These are phyloP conservation scores for Phytophthora sansomeana DNA, from an alignment of 352 stramenopile species.

Conservation along the genomic window DNA sequence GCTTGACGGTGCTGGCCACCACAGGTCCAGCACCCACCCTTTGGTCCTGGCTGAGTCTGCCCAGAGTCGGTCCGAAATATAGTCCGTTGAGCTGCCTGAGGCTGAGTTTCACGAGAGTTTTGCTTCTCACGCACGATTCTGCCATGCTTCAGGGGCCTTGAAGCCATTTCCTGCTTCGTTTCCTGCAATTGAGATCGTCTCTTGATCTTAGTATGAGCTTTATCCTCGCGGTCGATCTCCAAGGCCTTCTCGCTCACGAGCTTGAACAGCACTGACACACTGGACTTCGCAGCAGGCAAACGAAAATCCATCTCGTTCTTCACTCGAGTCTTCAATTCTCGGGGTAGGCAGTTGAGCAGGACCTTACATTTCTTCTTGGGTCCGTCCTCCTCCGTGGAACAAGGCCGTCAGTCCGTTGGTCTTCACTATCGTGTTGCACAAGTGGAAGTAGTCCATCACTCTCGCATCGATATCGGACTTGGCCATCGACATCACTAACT, in stretches of 20 bases:
- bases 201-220: no score
- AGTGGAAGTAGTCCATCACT: conserved; percentile 21
- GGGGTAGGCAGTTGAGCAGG: conserved; percentile 8
- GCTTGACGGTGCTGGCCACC: conserved; percentile 19
- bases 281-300: conserved; percentile 10
- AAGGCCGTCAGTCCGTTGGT: conserved; percentile 7
- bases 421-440: conserved; percentile 26
- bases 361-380: conserved; percentile 27
- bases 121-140: no score
- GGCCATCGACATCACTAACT: conserved; percentile 6
- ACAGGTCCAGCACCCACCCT: conserved; percentile 27
- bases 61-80: conserved; percentile 21
- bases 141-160: no score
- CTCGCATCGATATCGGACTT: conserved; percentile 3
- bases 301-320: conserved; percentile 25
- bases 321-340: conserved; percentile 7
- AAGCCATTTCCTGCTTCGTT: no score
- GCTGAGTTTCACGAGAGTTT: no score
- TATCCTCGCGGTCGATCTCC: conserved; percentile 16
- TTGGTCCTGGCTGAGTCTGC: background rate
- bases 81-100: no score
- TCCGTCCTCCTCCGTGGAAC: conserved; percentile 4
- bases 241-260: conserved; percentile 14
- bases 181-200: no score
- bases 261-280: conserved; percentile 13